Evolutionary conservation across 305 asterid species (phyloP).

Genomic region (Fraxinus velutina): DNA sequence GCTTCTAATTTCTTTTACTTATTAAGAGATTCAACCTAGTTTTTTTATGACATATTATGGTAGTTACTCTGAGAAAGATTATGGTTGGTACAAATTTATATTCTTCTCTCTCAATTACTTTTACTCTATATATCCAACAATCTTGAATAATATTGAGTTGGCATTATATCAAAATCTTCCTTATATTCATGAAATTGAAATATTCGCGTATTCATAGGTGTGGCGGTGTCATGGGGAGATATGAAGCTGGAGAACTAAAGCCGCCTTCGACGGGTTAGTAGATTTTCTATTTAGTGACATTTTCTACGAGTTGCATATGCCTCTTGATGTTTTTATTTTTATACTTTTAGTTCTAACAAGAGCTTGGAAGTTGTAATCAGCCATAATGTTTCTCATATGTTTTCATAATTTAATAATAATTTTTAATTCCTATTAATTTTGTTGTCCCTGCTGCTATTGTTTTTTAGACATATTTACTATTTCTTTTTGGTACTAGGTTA

Average conservation of each 20-base stretch:
- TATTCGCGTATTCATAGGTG: slow-evolving; percentile 34
- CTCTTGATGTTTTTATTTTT: background rate
- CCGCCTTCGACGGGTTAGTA: slow-evolving; percentile 52
- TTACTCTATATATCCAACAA: background rate
- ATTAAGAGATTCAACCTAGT: background rate
- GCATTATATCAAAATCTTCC: background rate
- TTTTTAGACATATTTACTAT: background rate
- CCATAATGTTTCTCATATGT: background rate
- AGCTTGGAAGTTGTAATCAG: background rate
- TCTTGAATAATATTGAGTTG: background rate
- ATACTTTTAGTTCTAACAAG: background rate
- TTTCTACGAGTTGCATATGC: background rate
- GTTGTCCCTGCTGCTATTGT: background rate
- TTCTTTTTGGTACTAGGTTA: background rate
- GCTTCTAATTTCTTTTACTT: background rate
- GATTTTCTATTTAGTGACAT: slow-evolving; percentile 1
- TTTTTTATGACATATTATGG: background rate
- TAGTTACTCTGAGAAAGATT: background rate
- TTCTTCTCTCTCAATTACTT: background rate
- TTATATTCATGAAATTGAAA: slow-evolving; percentile 16
- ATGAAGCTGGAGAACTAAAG: slow-evolving; percentile 56
- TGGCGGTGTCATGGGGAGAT: slow-evolving; percentile 56
- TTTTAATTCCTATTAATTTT: background rate
- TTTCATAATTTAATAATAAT: background rate
- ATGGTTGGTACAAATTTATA: background rate